Evolutionary conservation across 305 asterid species (phyloP).

Genomic region (Solanum hybrid): DNA sequence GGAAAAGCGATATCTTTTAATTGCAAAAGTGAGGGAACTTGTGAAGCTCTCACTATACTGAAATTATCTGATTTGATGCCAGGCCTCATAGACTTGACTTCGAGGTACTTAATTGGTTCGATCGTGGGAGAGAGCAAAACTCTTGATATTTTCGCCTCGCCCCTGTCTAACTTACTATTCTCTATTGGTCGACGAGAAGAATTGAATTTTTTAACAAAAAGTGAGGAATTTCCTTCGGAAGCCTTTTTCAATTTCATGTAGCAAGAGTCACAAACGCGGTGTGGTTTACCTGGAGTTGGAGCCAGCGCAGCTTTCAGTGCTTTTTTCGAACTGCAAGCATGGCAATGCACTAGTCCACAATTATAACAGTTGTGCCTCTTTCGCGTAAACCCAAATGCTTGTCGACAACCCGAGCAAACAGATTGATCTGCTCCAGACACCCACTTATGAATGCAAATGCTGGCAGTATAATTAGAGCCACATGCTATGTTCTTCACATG

Average conservation of each 20-base stretch:
- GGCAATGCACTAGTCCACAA: slow-evolving; percentile 88
- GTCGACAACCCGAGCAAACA: slow-evolving; percentile 67
- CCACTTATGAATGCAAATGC: slow-evolving; percentile 90
- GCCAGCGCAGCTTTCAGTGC: slow-evolving; percentile 80
- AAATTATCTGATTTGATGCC: slow-evolving; percentile 35
- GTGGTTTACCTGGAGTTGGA: slow-evolving; percentile 91
- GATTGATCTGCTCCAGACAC: slow-evolving; percentile 86
- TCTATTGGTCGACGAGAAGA: slow-evolving; percentile 37
- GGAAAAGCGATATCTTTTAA: slow-evolving; percentile 82
- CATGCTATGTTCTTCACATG: slow-evolving; percentile 68
- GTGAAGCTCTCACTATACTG: slow-evolving; percentile 71
- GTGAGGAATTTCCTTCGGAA: slow-evolving; percentile 32
- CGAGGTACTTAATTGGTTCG: slow-evolving; percentile 76
- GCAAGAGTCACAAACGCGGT: slow-evolving; percentile 83
- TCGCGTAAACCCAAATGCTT: slow-evolving; percentile 85
- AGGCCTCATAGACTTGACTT: slow-evolving; percentile 46
- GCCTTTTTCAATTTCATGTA: slow-evolving; percentile 57
- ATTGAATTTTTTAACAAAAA: slow-evolving; percentile 30
- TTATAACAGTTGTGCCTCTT: slow-evolving; percentile 81
- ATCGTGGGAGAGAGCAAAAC: slow-evolving; percentile 49
- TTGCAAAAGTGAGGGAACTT: slow-evolving; percentile 77
- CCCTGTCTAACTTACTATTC: slow-evolving; percentile 30
- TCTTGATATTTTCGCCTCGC: slow-evolving; percentile 38
- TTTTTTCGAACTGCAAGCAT: slow-evolving; percentile 81
- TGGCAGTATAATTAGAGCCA: slow-evolving; percentile 70